Percentiles rank a stretch among this genome's conserved stretches.
These are phyloP conservation scores for Fusarium mangiferae DNA, from an alignment of 2,329 filamentous ascomycete genomes.

Conservation along the genomic window DNA sequence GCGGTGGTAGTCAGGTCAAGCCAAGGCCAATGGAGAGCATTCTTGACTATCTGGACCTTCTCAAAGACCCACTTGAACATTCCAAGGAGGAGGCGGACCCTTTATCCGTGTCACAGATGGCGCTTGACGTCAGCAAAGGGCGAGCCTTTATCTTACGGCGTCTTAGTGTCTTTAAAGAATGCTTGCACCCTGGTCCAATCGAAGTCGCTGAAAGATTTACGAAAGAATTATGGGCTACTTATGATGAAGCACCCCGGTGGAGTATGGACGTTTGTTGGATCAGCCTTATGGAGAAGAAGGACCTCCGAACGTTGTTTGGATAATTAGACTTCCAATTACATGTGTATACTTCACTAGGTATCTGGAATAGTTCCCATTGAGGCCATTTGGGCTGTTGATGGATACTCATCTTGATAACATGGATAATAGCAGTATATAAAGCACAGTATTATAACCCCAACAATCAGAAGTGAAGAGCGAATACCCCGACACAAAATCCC, in stretches of 20 bases:
- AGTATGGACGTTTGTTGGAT: neutral
- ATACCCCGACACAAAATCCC: accelerated
- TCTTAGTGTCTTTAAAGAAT: neutral
- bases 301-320: neutral
- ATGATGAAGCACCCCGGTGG: neutral
- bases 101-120: neutral
- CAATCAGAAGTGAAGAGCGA: neutral
- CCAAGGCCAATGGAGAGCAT: neutral
- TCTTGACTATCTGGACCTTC: neutral
- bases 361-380: too few relatives aligned
- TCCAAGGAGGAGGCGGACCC: accelerated
- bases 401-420: too few relatives aligned
- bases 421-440: neutral
- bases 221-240: neutral
- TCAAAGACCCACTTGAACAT: neutral
- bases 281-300: neutral
- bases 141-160: neutral
- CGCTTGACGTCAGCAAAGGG: neutral
- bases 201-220: neutral
- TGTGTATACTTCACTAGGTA: too few relatives aligned
- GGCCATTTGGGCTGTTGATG: too few relatives aligned
- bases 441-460: accelerated
- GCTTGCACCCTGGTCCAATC: neutral
- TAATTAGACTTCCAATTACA: neutral
- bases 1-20: accelerated